Percentiles rank a stretch among this genome's conserved stretches.
Conservation (phyloP, 805 yeast genomes). For the Yarrowia sp. region DNA sequence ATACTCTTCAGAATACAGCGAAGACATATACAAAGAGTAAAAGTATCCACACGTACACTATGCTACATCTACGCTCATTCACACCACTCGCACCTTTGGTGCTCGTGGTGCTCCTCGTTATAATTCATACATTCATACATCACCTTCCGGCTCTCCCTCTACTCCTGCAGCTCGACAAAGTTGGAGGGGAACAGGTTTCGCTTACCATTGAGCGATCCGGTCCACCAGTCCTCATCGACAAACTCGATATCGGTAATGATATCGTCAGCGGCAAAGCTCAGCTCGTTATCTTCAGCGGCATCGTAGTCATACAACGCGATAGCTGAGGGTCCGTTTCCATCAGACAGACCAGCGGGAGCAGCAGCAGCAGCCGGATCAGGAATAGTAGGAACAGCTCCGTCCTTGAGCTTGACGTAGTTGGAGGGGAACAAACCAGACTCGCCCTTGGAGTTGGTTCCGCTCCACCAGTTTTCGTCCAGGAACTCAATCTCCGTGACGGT, state of each 20-base stretch:
- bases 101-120: not conserved
- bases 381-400: conserved; percentile 37
- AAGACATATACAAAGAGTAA: too few species aligned
- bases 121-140: conserved; percentile 16
- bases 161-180: conserved; percentile 52
- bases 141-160: not conserved
- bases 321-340: conserved; percentile 47
- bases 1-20: too few species aligned
- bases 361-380: conserved; percentile 29
- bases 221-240: conserved; percentile 97
- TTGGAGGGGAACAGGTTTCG: conserved; percentile 89
- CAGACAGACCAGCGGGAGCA: conserved; percentile 30
- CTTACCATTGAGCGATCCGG: conserved; percentile 76
- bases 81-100: too few species aligned
- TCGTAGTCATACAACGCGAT: conserved; percentile 76
- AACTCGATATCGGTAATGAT: conserved; percentile 76
- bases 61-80: too few species aligned
- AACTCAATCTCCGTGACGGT: conserved; percentile 61
- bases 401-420: conserved; percentile 63
- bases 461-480: conserved; percentile 86
- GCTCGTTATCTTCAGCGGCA: conserved; percentile 89
- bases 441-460: conserved; percentile 72
- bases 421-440: conserved; percentile 88
- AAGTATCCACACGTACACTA: too few species aligned
- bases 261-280: conserved; percentile 82